Percentiles rank a stretch among this genome's conserved stretches.
These are phyloP conservation scores for Scheffersomyces stipitis DNA, from an alignment of 805 yeast species.

Conservation along the genomic window DNA sequence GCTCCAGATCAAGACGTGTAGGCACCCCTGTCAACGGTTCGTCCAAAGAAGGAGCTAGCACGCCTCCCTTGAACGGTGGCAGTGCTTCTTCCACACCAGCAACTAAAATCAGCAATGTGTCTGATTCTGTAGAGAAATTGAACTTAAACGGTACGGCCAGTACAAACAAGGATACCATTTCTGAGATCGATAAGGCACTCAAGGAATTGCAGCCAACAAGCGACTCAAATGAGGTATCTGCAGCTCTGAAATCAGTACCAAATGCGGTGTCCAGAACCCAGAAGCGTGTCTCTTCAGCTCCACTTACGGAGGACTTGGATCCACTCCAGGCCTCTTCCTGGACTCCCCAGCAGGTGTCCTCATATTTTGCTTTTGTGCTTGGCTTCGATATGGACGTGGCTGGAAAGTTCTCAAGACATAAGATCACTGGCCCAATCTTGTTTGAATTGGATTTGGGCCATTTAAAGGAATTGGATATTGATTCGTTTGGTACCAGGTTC, in stretches of 20 bases:
- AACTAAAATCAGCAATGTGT: conserved; percentile 4
- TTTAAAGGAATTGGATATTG: conserved; percentile 87
- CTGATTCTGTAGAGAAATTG: conserved; percentile 7
- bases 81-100: too few species aligned
- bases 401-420: conserved; percentile 79
- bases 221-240: neutral
- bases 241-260: neutral
- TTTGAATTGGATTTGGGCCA: conserved; percentile 83
- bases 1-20: conserved; percentile 57
- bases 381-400: conserved; percentile 79
- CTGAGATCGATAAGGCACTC: conserved; percentile 72
- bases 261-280: neutral
- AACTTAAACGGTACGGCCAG: conserved; percentile 3
- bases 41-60: too few species aligned
- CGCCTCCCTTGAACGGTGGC: too few species aligned
- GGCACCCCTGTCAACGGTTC: conserved; percentile 10
- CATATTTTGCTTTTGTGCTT: conserved; percentile 63
- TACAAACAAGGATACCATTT: conserved; percentile 54
- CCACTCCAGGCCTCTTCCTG: conserved; percentile 58
- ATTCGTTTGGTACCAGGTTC: conserved; percentile 92
- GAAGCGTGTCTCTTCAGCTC: neutral
- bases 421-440: conserved; percentile 83
- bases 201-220: conserved; percentile 58
- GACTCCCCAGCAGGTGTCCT: conserved; percentile 84
- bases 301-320: conserved; percentile 31